Conservation (phyloP, 139 green algal species). For the Chlorella ohadii region DNA sequence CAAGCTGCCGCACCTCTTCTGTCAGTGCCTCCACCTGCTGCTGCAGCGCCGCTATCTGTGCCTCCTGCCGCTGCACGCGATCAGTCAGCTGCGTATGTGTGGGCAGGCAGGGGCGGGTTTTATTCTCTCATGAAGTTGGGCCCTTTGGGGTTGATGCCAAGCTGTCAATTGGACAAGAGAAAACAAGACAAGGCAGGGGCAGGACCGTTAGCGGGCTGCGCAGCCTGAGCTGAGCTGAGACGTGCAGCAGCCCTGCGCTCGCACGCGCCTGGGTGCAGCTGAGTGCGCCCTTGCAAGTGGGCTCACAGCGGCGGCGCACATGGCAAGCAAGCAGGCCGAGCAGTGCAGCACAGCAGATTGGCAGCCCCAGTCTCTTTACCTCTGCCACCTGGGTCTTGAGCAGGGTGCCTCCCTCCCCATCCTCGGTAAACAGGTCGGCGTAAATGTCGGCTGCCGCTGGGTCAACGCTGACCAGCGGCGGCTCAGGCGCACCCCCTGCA, state of each 20-base stretch:
- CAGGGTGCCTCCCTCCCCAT: background rate
- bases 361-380: background rate
- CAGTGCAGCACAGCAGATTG: too few species aligned
- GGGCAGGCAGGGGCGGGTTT: background rate
- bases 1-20: slow-evolving; percentile 6
- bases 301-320: too few species aligned
- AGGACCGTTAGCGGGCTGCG: too few species aligned
- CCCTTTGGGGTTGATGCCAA: too few species aligned
- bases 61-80: slow-evolving; percentile 19
- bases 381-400: slow-evolving; percentile 39
- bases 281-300: too few species aligned
- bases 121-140: too few species aligned
- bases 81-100: slow-evolving; percentile 13
- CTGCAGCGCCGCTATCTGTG: background rate
- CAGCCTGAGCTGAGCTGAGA: too few species aligned
- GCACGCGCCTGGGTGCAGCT: too few species aligned
- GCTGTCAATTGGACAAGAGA: too few species aligned
- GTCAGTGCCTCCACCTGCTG: slow-evolving; percentile 18
- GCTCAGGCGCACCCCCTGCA: background rate
- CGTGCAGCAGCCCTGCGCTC: too few species aligned
- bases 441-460: slow-evolving; percentile 25
- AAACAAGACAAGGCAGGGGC: too few species aligned
- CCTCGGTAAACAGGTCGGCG: slow-evolving; percentile 26
- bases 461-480: slow-evolving; percentile 4
- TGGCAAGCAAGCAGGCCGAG: background rate